Conservation (phyloP, 2,329 filamentous ascomycete species). For the Colletotrichum limetticola region DNA sequence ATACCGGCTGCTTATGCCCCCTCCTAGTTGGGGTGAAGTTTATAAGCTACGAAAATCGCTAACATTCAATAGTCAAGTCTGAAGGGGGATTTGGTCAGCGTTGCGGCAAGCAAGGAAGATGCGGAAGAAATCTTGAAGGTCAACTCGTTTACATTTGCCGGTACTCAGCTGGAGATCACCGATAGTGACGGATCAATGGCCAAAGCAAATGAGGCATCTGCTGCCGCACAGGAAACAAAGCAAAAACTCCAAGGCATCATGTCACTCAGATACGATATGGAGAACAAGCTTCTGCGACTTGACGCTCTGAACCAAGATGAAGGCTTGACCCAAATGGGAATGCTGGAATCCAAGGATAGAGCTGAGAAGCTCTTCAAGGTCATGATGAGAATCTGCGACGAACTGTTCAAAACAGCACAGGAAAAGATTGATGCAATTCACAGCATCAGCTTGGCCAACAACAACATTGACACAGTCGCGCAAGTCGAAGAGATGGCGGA, state of each 20-base stretch:
- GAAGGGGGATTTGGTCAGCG: constrained; percentile 75
- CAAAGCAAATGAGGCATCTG: constrained; percentile 58
- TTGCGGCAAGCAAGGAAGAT: constrained; percentile 73
- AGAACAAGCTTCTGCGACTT: constrained; percentile 82
- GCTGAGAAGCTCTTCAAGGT: constrained; percentile 92
- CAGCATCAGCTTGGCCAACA: constrained; percentile 84
- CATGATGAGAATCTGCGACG: constrained; percentile 86
- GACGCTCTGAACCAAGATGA: constrained; percentile 80
- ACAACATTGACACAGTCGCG: constrained; percentile 78
- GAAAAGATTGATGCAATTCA: constrained; percentile 82
- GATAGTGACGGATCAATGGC: constrained; percentile 56
- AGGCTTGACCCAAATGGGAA: constrained; percentile 77
- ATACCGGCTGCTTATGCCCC: constrained; percentile 50
- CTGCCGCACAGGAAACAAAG: constrained; percentile 69
- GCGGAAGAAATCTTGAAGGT: constrained; percentile 73
- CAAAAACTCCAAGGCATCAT: constrained; percentile 78
- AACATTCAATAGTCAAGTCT: constrained; percentile 77
- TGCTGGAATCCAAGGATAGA: constrained; percentile 77
- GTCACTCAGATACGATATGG: constrained; percentile 76
- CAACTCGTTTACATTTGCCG: constrained; percentile 76
- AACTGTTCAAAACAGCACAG: constrained; percentile 76
- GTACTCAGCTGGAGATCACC: constrained; percentile 67
- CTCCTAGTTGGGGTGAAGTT: constrained; percentile 42
- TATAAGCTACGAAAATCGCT: constrained; percentile 62
- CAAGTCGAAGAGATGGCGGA: constrained; percentile 80